Percentiles rank a stretch among this genome's conserved stretches.
Evolutionary conservation across 441 rosid genomes (phyloP).

Genomic region (Eutrema salsugineum): DNA sequence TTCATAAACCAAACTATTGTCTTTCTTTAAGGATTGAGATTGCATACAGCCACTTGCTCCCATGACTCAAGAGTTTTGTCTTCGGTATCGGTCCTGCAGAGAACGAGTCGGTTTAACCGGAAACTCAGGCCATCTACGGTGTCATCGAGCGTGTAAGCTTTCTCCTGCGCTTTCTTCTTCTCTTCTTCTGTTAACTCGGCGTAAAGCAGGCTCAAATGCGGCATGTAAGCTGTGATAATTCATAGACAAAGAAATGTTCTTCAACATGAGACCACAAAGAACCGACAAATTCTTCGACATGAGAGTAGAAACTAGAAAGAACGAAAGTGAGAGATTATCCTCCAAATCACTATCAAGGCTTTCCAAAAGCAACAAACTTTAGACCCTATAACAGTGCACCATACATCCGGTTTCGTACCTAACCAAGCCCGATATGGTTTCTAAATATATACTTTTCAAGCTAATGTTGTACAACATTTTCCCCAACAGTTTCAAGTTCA

Average conservation of each 20-base stretch:
- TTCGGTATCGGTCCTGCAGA: constrained; percentile 64
- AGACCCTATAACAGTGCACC: not conserved
- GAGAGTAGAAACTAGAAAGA: not conserved
- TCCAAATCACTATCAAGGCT: not conserved
- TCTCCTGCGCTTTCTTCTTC: constrained; percentile 72
- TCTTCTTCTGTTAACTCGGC: constrained; percentile 66
- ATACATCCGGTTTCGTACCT: not conserved
- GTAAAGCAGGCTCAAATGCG: constrained; percentile 78
- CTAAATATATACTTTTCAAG: not conserved
- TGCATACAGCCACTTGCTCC: constrained; percentile 64
- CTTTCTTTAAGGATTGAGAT: constrained; percentile 6
- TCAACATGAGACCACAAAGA: no score
- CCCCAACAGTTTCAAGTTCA: no score
- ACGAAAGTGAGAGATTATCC: not conserved
- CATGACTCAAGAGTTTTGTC: constrained; percentile 73
- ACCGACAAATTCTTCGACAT: not conserved
- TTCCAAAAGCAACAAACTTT: not conserved
- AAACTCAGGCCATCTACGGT: constrained; percentile 50
- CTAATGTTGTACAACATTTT: no score
- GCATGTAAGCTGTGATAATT: constrained; percentile 74
- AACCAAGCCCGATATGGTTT: not conserved
- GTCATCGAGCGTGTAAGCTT: constrained; percentile 50
- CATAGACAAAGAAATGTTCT: not conserved
- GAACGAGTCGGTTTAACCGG: constrained; percentile 52
- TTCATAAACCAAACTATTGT: not conserved